Evolutionary conservation across 2,329 filamentous ascomycete genomes (phyloP).

Genomic region (Lasiodiplodia citricola): DNA sequence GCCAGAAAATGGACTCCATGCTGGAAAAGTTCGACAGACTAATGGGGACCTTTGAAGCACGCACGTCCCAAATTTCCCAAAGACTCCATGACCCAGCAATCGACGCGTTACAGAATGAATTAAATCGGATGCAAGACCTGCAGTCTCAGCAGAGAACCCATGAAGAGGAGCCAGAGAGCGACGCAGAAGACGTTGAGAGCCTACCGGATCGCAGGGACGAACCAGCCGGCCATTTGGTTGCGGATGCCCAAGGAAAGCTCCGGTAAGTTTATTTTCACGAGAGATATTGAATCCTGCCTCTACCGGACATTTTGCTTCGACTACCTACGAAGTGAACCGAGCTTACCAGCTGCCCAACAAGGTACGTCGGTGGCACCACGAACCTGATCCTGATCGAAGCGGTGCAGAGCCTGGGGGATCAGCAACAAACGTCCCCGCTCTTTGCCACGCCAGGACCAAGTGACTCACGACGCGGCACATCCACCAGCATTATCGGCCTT

Average conservation of each 20-base stretch:
- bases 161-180: background rate
- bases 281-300: too few species aligned
- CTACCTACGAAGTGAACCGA: background rate
- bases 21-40: conserved; percentile 3
- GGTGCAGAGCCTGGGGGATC: conserved; percentile 5
- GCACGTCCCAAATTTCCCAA: background rate
- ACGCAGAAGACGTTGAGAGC: background rate
- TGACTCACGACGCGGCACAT: background rate
- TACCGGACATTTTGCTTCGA: too few species aligned
- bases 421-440: background rate
- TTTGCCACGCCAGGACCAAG: background rate
- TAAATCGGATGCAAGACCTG: background rate
- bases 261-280: background rate
- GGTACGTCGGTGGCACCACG: conserved; percentile 11
- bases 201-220: background rate
- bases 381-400: conserved; percentile 15
- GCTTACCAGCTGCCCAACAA: background rate
- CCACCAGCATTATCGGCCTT: background rate
- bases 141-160: background rate
- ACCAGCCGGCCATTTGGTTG: background rate
- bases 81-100: background rate
- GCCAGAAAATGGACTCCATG: conserved; percentile 18
- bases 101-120: background rate
- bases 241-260: conserved; percentile 2
- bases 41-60: background rate